Evolutionary conservation across 352 stramenopile genomes (phyloP), one percentile per base, ranked within the genome.

Genomic region (Phytophthora pseudosyringae): DNA sequence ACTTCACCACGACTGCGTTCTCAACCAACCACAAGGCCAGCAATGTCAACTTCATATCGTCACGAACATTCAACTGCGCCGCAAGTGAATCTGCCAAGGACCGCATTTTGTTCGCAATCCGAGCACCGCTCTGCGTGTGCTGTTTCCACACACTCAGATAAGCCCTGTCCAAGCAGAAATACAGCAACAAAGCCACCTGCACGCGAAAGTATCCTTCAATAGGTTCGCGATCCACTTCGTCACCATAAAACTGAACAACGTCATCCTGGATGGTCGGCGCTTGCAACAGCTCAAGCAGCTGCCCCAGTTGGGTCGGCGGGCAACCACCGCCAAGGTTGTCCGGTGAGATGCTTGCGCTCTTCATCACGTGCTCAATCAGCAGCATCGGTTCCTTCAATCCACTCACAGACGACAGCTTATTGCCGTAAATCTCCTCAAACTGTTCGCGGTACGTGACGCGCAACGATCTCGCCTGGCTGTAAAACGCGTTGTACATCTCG

Each of bases 1-100:
- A 80, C 47, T 88, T 84, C n/a, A 93, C 69, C n/a, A 82, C 79
- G 8, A 81, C 80, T 5, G 83, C 83, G 43, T 94, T 94, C 68
- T 94, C 86, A 15, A 94, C 73, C 25, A 94, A 59, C 86, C 86
- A 94, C 18, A 94, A 67, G 33, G 86, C 86, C 7, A 93, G 39
- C 28, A 94, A 70, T 32, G 81, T 94, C 57, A 89, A 63, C 60
- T 91, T 91, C 83, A 94, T 94, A 69, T 94, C 84, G 40, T 91
- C 81, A 11, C 82, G 86, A 2, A 94, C 83, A 57, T 68, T 86
- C 26, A 94, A 73, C 47, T 90, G 76, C 12, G 82, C 81, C 3
- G 81, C 82, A 49, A 93, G 83, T 16, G 86, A 92, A 49, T 92
- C 80, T 11, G 81, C 83, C 21, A 91, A 64, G 15, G 70, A 76